phyloP scores from a whole-genome alignment of 2,329 filamentous ascomycete species.

The Ophiocordyceps sinensis region DNA sequence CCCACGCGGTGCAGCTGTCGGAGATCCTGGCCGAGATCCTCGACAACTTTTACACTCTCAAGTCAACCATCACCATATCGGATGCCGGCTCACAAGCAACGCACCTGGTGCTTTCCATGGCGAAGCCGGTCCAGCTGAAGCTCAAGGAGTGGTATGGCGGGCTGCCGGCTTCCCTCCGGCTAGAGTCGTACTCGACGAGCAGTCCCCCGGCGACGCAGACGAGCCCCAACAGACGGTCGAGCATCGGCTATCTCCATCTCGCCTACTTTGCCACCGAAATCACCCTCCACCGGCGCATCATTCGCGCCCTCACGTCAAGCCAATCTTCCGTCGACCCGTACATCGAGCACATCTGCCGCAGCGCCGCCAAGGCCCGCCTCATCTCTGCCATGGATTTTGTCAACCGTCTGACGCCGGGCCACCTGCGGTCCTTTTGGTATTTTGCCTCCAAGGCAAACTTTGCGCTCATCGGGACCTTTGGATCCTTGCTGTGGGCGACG shows the following conservation, averaged over 20 bases:
- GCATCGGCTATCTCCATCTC: slow-evolving; percentile 68
- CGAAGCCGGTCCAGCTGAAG: slow-evolving; percentile 71
- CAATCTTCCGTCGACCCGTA: slow-evolving; percentile 51
- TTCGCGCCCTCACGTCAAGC: slow-evolving; percentile 52
- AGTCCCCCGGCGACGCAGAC: slow-evolving; percentile 9
- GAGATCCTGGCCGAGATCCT: slow-evolving; percentile 67
- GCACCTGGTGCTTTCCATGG: slow-evolving; percentile 56
- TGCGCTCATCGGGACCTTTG: slow-evolving; percentile 87
- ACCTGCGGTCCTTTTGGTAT: slow-evolving; percentile 87
- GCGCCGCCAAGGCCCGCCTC: slow-evolving; percentile 81
- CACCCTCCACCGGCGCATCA: slow-evolving; percentile 79
- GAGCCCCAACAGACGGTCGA: slow-evolving; percentile 34
- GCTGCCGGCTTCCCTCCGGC: slow-evolving; percentile 47
- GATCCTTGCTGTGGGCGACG: slow-evolving; percentile 77
- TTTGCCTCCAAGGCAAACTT: slow-evolving; percentile 84
- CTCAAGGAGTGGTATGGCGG: slow-evolving; percentile 70
- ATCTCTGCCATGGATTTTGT: slow-evolving; percentile 97
- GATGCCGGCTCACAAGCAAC: slow-evolving; percentile 56
- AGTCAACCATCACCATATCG: slow-evolving; percentile 55
- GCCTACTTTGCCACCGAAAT: slow-evolving; percentile 93
- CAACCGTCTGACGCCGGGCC: slow-evolving; percentile 74
- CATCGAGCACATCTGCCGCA: slow-evolving; percentile 81
- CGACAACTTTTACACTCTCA: slow-evolving; percentile 69
- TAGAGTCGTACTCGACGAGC: slow-evolving; percentile 40
- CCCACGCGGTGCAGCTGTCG: slow-evolving; percentile 61